These are phyloP conservation scores for Sarcocystis neurona DNA, from an alignment of 169 alveolate genomes.

Conservation along the genomic window DNA sequence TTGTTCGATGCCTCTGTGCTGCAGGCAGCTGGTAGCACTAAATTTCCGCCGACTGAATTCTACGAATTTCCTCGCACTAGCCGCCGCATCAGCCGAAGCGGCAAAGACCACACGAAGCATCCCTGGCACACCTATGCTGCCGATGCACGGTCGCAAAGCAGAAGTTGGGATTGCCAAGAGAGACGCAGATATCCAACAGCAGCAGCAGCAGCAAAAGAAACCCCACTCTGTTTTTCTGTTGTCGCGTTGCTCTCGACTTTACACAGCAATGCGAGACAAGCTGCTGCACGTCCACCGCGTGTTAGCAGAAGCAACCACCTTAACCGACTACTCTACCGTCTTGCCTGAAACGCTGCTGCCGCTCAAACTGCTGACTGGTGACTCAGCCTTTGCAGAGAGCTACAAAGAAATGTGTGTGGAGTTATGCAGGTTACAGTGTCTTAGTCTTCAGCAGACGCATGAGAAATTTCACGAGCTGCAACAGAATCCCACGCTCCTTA, in stretches of 20 bases:
- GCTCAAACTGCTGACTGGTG: background rate
- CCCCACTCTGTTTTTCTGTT: background rate
- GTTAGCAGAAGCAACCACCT: background rate
- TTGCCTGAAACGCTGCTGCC: conserved; percentile 11
- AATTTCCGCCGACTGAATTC: conserved; percentile 8
- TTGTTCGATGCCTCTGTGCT: background rate
- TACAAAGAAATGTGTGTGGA: conserved; percentile 20
- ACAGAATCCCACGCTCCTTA: conserved; percentile 1
- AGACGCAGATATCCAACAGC: too few relatives aligned
- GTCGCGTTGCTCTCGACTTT: background rate
- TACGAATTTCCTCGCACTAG: background rate
- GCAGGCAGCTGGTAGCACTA: conserved; percentile 9
- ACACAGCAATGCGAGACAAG: background rate
- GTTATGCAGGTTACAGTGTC: conserved; percentile 24
- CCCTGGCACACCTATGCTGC: too few relatives aligned
- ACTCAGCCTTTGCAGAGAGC: background rate
- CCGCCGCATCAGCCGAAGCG: conserved; percentile 8
- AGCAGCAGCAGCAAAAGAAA: background rate
- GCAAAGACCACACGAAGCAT: background rate
- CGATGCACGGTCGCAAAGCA: too few relatives aligned
- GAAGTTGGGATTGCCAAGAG: too few relatives aligned
- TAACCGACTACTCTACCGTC: conserved; percentile 16
- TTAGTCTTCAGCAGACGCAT: conserved; percentile 19
- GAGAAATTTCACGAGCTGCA: conserved; percentile 11
- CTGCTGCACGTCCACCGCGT: conserved; percentile 9